Evolutionary conservation across 345 rosid genomes (phyloP).

Genomic region (Sonneratia alba): DNA sequence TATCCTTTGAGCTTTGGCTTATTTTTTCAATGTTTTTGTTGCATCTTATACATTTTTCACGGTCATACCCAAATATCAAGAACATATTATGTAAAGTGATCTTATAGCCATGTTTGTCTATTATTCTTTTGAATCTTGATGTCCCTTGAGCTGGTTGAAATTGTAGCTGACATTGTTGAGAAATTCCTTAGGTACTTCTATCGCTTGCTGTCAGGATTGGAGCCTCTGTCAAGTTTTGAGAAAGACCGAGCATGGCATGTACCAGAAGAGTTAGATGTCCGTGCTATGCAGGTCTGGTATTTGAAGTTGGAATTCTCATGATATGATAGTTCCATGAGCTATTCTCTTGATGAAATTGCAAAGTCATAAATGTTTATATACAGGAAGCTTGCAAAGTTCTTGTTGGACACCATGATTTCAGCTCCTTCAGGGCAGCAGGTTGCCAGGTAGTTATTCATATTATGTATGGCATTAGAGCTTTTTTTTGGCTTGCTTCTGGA

Average conservation of each 20-base stretch:
- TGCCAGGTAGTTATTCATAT: conserved; percentile 52
- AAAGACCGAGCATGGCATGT: conserved; percentile 81
- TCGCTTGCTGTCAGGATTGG: conserved; percentile 63
- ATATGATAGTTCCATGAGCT: conserved; percentile 1
- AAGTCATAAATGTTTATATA: conserved; percentile 1
- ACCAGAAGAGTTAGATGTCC: conserved; percentile 54
- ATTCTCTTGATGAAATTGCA: not conserved
- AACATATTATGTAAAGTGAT: not conserved
- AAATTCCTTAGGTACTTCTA: conserved; percentile 59
- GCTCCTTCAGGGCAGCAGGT: conserved; percentile 91
- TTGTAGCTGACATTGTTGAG: not conserved
- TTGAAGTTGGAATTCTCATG: not conserved
- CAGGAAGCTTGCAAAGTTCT: conserved; percentile 96
- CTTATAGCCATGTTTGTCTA: not conserved
- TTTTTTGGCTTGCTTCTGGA: not conserved
- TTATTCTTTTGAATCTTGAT: not conserved
- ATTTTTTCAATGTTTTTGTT: not conserved
- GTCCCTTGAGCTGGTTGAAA: not conserved
- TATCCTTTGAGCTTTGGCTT: not conserved
- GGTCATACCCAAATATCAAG: not conserved
- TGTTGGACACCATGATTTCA: conserved; percentile 80
- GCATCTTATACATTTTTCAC: not conserved
- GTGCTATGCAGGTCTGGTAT: conserved; percentile 70
- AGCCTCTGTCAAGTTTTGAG: conserved; percentile 64
- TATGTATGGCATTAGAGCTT: not conserved